phyloP scores from a whole-genome alignment of 768 basidiomycete species.

The Calocybe gangraenosa region DNA sequence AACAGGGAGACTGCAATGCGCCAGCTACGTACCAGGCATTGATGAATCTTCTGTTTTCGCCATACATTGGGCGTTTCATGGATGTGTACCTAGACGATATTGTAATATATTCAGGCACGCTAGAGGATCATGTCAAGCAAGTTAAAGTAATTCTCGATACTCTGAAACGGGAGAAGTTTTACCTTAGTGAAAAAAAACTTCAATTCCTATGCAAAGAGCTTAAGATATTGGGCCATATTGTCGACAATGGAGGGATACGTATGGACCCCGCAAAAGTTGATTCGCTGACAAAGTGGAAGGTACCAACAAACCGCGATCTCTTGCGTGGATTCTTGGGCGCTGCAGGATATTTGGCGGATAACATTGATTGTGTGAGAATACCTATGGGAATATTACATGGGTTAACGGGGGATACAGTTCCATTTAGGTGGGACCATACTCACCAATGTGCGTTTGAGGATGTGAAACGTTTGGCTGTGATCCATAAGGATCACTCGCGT shows the following conservation, averaged over 20 bases:
- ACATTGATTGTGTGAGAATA: conserved; percentile 19
- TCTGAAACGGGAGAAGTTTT: conserved; percentile 23
- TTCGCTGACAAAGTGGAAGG: conserved; percentile 22
- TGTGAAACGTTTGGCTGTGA: conserved; percentile 24
- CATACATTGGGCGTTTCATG: too few species aligned
- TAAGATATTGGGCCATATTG: conserved; percentile 29
- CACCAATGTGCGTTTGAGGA: conserved; percentile 28
- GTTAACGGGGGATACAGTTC: conserved; percentile 15
- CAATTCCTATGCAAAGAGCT: conserved; percentile 18
- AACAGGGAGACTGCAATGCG: conserved; percentile 27
- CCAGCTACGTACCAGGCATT: background rate
- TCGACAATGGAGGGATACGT: conserved; percentile 26
- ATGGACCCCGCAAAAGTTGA: conserved; percentile 42
- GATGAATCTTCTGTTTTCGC: too few species aligned
- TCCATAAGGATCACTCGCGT: conserved; percentile 15
- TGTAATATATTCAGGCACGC: conserved; percentile 32
- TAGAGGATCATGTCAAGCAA: conserved; percentile 30
- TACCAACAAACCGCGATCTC: conserved; percentile 22
- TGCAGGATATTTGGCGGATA: conserved; percentile 29
- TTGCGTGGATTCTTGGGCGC: conserved; percentile 30
- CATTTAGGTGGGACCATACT: conserved; percentile 21
- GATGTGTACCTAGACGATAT: conserved; percentile 36
- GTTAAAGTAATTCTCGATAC: conserved; percentile 22
- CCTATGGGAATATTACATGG: conserved; percentile 25
- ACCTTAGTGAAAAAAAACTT: conserved; percentile 25